Conservation (phyloP, 1,284 basidiomycete species). For the Trametes hirsuta region DNA sequence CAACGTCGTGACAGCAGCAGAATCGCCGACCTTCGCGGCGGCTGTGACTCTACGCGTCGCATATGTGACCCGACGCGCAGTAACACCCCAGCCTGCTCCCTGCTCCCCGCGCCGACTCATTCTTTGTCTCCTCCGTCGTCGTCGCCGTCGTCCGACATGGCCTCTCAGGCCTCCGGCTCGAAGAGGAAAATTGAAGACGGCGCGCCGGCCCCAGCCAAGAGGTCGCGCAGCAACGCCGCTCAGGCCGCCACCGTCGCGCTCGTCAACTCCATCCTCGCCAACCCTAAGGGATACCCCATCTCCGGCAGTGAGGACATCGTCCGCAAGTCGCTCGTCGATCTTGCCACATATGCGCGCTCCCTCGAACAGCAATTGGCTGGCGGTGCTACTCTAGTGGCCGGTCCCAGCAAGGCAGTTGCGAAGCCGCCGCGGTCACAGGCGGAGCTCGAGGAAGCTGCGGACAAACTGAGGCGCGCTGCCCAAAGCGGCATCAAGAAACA, state of each 20-base stretch:
- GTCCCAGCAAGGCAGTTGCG: slow-evolving; percentile 17
- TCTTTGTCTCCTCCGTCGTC: background rate
- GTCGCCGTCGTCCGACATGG: slow-evolving; percentile 1
- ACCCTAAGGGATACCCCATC: slow-evolving; percentile 40
- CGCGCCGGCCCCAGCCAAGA: slow-evolving; percentile 33
- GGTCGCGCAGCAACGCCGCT: slow-evolving; percentile 29
- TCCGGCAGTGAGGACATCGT: slow-evolving; percentile 39
- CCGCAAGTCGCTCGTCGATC: slow-evolving; percentile 37
- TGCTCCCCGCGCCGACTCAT: background rate
- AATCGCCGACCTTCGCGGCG: too few relatives aligned
- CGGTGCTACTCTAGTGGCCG: slow-evolving; percentile 6
- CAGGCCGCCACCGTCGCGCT: slow-evolving; percentile 41
- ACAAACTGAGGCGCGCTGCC: slow-evolving; percentile 49
- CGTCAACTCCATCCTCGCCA: slow-evolving; percentile 41
- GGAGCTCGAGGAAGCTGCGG: slow-evolving; percentile 47
- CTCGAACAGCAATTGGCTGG: slow-evolving; percentile 40
- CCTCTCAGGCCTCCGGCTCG: slow-evolving; percentile 4
- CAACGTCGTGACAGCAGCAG: too few relatives aligned
- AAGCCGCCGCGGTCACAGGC: slow-evolving; percentile 44
- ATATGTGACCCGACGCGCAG: slow-evolving; percentile 5
- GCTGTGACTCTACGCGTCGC: slow-evolving; percentile 8
- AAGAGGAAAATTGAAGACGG: slow-evolving; percentile 45
- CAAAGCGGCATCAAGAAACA: slow-evolving; percentile 58
- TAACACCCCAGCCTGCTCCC: background rate
- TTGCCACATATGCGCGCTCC: slow-evolving; percentile 49